Conservation (phyloP, 768 basidiomycete species). For the Gymnopilus dilepis region DNA sequence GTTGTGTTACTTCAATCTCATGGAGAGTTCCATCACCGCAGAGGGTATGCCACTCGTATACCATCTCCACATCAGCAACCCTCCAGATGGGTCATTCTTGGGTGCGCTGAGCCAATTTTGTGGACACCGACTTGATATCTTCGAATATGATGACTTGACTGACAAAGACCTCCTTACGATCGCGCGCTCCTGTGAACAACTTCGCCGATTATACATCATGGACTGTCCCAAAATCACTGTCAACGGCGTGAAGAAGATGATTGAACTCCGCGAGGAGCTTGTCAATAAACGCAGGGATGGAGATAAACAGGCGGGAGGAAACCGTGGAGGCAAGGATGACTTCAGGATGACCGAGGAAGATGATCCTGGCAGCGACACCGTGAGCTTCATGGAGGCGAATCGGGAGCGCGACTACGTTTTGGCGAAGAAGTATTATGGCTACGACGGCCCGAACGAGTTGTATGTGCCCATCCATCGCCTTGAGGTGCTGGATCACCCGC, state of each 20-base stretch:
- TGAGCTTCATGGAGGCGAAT: too few relatives aligned
- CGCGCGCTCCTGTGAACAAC: background rate
- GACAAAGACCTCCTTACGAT: background rate
- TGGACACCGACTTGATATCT: slow-evolving; percentile 3
- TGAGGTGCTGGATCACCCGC: background rate
- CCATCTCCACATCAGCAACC: background rate
- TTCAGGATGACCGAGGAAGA: too few relatives aligned
- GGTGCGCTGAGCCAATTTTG: background rate
- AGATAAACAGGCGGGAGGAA: too few relatives aligned
- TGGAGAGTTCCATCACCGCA: background rate
- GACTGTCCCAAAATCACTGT: background rate
- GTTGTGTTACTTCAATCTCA: background rate
- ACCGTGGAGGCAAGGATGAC: too few relatives aligned
- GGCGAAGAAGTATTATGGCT: background rate
- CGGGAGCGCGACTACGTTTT: too few relatives aligned
- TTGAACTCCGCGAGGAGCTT: background rate
- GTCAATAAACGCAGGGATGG: background rate
- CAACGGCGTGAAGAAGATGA: background rate
- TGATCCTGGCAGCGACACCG: too few relatives aligned
- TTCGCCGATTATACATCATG: background rate
- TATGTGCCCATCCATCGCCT: slow-evolving; percentile 5
- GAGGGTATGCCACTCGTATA: background rate
- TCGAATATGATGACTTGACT: background rate
- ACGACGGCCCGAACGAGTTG: too few relatives aligned
- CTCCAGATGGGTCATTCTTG: background rate